These are phyloP conservation scores for Grifola frondosa DNA, from an alignment of 1,284 basidiomycete species.

Conservation along the genomic window DNA sequence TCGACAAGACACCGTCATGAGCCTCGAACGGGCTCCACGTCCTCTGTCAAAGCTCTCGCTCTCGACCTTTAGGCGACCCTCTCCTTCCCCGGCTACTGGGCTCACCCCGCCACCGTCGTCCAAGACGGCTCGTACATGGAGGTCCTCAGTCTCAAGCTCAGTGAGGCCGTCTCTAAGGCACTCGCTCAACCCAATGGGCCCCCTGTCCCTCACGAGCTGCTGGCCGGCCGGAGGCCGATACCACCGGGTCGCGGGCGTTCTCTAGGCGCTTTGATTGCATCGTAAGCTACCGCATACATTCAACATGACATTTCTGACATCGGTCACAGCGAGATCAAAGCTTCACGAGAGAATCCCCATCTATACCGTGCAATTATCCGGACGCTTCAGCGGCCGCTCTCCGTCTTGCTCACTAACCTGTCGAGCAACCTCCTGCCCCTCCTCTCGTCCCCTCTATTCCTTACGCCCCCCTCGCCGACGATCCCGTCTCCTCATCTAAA, in stretches of 20 bases:
- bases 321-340: constrained; percentile 61
- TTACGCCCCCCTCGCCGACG: constrained; percentile 49
- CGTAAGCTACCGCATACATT: constrained; percentile 45
- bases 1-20: constrained; percentile 40
- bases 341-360: constrained; percentile 59
- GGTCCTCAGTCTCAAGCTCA: constrained; percentile 69
- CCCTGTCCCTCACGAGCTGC: constrained; percentile 45
- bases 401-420: constrained; percentile 68
- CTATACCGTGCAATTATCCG: constrained; percentile 69
- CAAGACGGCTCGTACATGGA: constrained; percentile 80
- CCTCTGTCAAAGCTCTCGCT: constrained; percentile 59
- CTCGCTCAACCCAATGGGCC: constrained; percentile 62
- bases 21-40: constrained; percentile 45
- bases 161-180: constrained; percentile 77
- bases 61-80: constrained; percentile 51
- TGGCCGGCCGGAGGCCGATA: constrained; percentile 65
- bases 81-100: constrained; percentile 34
- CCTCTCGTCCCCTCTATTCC: constrained; percentile 62
- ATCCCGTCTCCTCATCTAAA: constrained; percentile 53
- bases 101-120: constrained; percentile 46
- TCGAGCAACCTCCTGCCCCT: constrained; percentile 65
- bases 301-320: constrained; percentile 17
- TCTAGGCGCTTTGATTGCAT: constrained; percentile 64
- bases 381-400: constrained; percentile 70
- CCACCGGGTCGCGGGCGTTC: constrained; percentile 66